Conservation (phyloP, 2,329 filamentous ascomycete species). For the Berkeleyomyces rouxiae region DNA sequence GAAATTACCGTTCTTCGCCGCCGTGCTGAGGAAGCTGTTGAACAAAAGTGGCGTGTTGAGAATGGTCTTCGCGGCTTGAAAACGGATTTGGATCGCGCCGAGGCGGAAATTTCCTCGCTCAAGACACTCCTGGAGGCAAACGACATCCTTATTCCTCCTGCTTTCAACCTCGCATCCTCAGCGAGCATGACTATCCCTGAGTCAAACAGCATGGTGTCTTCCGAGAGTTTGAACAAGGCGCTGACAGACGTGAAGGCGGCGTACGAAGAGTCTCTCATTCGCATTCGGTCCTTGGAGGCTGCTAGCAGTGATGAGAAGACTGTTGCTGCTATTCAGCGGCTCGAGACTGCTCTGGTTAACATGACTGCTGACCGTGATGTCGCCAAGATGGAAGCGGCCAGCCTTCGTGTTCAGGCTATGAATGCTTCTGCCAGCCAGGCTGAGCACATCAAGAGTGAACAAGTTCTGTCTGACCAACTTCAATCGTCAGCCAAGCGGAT, state of each 20-base stretch:
- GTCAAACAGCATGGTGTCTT: slow-evolving; percentile 34
- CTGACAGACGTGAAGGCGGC: slow-evolving; percentile 61
- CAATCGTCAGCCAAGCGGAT: slow-evolving; percentile 58
- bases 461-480: slow-evolving; percentile 51
- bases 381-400: slow-evolving; percentile 47
- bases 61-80: slow-evolving; percentile 77
- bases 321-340: slow-evolving; percentile 41
- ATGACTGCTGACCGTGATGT: slow-evolving; percentile 57
- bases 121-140: slow-evolving; percentile 63
- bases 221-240: slow-evolving; percentile 54
- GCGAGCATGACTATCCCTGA: slow-evolving; percentile 8
- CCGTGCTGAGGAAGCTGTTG: slow-evolving; percentile 81
- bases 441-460: slow-evolving; percentile 40
- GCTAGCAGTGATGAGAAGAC: slow-evolving; percentile 41
- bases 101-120: slow-evolving; percentile 80
- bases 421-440: slow-evolving; percentile 40
- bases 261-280: slow-evolving; percentile 48
- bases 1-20: slow-evolving; percentile 74
- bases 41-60: slow-evolving; percentile 92
- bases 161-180: slow-evolving; percentile 29
- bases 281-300: slow-evolving; percentile 47
- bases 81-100: slow-evolving; percentile 90
- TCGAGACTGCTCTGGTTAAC: slow-evolving; percentile 51
- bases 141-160: slow-evolving; percentile 58
- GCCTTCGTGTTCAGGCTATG: slow-evolving; percentile 45